These are phyloP conservation scores for Cyclostephanos tholiformis DNA, from an alignment of 108 stramenopile species.

Conservation along the genomic window DNA sequence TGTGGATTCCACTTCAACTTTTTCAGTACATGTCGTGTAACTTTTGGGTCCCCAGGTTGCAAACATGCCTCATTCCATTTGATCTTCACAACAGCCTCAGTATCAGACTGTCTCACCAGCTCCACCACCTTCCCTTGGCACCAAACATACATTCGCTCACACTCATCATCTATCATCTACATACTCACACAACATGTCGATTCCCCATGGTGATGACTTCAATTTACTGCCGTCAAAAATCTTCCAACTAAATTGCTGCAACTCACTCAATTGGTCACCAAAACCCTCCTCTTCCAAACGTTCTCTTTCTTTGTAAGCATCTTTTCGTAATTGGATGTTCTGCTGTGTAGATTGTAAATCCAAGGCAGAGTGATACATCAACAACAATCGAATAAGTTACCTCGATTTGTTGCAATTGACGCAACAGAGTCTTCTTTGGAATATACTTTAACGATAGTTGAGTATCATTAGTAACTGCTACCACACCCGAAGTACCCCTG, in stretches of 20 bases:
- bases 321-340: not conserved
- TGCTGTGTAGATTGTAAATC: not conserved
- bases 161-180: too few species aligned
- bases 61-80: slow-evolving; percentile 12
- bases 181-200: slow-evolving; percentile 18
- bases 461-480: too few species aligned
- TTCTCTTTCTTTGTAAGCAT: slow-evolving; percentile 2
- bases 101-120: not conserved
- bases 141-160: too few species aligned
- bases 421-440: too few species aligned
- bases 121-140: slow-evolving; percentile 6
- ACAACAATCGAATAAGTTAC: too few species aligned
- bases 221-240: slow-evolving; percentile 8
- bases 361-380: too few species aligned
- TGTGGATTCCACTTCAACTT: not conserved
- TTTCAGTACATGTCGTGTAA: not conserved
- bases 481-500: too few species aligned
- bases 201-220: slow-evolving; percentile 5
- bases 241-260: not conserved
- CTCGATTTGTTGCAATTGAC: too few species aligned
- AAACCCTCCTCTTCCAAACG: not conserved
- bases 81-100: not conserved
- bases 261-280: slow-evolving; percentile 1
- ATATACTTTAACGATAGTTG: too few species aligned
- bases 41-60: not conserved